Evolutionary conservation across 192 early-diverging fungal species (phyloP), one percentile per base, ranked within the genome.

Genomic region (Linnemannia schmuckeri): DNA sequence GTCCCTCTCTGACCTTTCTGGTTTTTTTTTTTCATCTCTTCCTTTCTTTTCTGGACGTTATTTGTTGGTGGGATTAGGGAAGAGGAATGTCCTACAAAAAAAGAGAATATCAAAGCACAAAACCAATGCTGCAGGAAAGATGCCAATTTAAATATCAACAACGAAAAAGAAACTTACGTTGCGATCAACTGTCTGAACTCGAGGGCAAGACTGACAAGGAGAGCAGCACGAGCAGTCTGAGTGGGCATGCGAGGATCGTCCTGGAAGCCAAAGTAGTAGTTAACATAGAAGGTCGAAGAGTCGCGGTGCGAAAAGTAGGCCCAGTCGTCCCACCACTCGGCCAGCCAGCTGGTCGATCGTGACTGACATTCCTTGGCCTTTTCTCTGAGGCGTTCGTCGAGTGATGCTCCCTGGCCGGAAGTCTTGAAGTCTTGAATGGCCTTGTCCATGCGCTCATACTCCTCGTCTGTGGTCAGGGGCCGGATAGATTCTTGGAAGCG

Each of bases 371-470:
- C 86, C 40, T 89, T 88, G 18, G 93, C 90, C 47, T 74, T 78
- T 15, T 76, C 82, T 22, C 88, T 77, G 6, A 90, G 89, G 18
- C 90, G 91, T 42, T 86, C 76, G 40, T 87, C 85, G 30, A 87
- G 52, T 38, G 66, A 47, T 49, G 44, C 44, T 20, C 77, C 82
- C 27, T 78, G 82, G 46, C 76, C 76, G 4, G 75, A 41, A 22
- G 82, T 81, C 40, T 81, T 83, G 82, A 94, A 94, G 40, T 78
- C 85, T n/a, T 89, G 66, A 33, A 92, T 79, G 75, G 91, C 91
- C 30, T 69, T 83, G 49, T 88, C 72, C 46, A 90, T 91, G 17
- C 74, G 42, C 46, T 90, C 88, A 74, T 92, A 92, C 77, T 93
- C 92, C 30, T 74, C 82, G n/a, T 85, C 80, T 20, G 80, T 79